Conservation (phyloP, 2,329 filamentous ascomycete species). For the Monilinia vaccinii-corymbosi region DNA sequence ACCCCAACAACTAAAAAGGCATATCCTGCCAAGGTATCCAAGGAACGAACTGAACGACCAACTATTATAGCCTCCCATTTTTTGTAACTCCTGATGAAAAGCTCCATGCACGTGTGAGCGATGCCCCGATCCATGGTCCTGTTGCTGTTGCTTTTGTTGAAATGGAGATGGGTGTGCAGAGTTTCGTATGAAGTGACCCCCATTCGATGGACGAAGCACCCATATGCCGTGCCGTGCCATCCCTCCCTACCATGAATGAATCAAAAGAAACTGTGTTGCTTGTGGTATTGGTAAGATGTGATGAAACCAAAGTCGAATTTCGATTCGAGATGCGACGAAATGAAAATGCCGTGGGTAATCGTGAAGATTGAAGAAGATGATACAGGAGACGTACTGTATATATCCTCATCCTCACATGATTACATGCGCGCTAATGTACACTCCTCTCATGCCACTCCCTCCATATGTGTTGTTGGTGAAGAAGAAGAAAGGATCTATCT, state of each 20-base stretch:
- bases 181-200: background rate
- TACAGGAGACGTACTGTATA: background rate
- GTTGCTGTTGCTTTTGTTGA: background rate
- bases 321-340: background rate
- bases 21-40: background rate
- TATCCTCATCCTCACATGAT: background rate
- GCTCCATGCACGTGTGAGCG: background rate
- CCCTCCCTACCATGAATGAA: background rate
- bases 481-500: background rate
- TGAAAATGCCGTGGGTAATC: background rate
- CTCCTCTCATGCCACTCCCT: background rate
- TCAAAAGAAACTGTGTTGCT: background rate
- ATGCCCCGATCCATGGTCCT: background rate
- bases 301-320: background rate
- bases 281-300: background rate
- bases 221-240: background rate
- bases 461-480: background rate
- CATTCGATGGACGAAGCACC: background rate
- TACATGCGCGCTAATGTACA: constrained; percentile 5
- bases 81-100: constrained; percentile 5
- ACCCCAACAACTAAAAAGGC: background rate
- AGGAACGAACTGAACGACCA: background rate
- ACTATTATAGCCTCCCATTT: constrained; percentile 1
- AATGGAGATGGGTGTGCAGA: background rate
- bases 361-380: background rate